Evolutionary conservation across 306 rosid species (phyloP).

Genomic region (Mucuna pruriens): DNA sequence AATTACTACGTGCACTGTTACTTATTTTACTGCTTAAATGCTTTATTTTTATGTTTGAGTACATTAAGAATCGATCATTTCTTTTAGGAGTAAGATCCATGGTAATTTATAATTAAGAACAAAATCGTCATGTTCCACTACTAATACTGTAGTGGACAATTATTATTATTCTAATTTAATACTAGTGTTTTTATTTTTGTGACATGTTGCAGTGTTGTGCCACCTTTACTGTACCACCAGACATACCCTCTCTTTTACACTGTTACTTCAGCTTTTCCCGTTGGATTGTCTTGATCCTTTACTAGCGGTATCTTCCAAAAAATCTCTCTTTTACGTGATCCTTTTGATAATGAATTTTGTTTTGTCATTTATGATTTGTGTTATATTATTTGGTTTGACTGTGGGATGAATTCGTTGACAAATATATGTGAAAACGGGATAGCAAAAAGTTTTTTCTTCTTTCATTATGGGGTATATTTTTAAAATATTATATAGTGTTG

Average conservation of each 20-base stretch:
- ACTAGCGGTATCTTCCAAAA: conserved; percentile 59
- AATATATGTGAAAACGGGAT: too few species aligned
- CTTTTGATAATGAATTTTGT: too few species aligned
- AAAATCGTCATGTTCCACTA: too few species aligned
- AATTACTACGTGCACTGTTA: conserved; percentile 54
- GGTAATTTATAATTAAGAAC: too few species aligned
- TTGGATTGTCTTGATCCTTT: conserved; percentile 85
- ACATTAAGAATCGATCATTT: too few species aligned
- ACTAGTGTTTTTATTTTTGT: not conserved
- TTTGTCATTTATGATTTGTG: not conserved
- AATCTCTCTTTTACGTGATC: not conserved
- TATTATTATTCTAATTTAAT: not conserved
- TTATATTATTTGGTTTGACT: not conserved
- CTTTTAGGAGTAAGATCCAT: too few species aligned
- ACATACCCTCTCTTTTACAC: conserved; percentile 85
- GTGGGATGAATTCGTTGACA: too few species aligned
- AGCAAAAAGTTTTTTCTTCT: too few species aligned
- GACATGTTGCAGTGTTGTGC: conserved; percentile 53
- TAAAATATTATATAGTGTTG: too few species aligned
- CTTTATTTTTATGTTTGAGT: too few species aligned
- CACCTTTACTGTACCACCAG: conserved; percentile 73
- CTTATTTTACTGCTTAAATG: conserved; percentile 62
- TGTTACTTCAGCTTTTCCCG: conserved; percentile 58
- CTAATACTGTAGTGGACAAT: too few species aligned
- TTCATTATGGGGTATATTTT: too few species aligned